Conservation (phyloP, 805 yeast species). For the Yamadazyma philogaea region DNA sequence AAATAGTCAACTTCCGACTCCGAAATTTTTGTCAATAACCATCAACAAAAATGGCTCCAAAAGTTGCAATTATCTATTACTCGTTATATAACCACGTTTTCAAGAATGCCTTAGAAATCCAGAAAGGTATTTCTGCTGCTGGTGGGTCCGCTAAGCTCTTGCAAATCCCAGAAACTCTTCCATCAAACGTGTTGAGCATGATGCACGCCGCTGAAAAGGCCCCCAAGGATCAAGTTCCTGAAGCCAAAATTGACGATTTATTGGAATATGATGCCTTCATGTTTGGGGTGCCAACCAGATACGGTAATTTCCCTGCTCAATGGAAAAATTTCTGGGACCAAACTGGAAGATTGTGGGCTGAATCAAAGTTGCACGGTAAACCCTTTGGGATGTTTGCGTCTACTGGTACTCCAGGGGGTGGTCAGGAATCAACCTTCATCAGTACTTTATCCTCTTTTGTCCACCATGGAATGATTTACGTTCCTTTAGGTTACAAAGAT, state of each 20-base stretch:
- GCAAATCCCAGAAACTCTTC: conserved; percentile 74
- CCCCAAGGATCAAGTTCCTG: conserved; percentile 47
- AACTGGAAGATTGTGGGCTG: conserved; percentile 78
- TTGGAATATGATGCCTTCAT: conserved; percentile 71
- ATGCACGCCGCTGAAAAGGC: conserved; percentile 65
- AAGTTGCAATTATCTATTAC: conserved; percentile 49
- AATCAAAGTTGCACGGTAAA: conserved; percentile 70
- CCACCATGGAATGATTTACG: conserved; percentile 78
- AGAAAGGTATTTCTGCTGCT: conserved; percentile 65
- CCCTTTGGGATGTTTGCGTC: conserved; percentile 70
- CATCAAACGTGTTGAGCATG: conserved; percentile 50
- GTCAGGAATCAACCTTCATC: conserved; percentile 71
- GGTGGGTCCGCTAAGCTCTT: conserved; percentile 68
- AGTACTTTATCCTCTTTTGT: conserved; percentile 61
- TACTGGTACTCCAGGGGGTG: conserved; percentile 78
- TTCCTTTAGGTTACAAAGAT: conserved; percentile 72
- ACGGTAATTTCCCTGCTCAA: conserved; percentile 78
- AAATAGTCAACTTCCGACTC: conserved; percentile 11
- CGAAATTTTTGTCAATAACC: not conserved
- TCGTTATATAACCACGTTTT: conserved; percentile 78
- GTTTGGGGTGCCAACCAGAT: conserved; percentile 86
- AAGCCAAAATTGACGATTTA: conserved; percentile 59
- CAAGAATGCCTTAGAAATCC: conserved; percentile 61
- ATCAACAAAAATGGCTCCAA: conserved; percentile 45
- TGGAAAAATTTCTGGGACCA: conserved; percentile 73